These are phyloP conservation scores for Trifolium fragiferum DNA, from an alignment of 306 rosid genomes.

Conservation along the genomic window DNA sequence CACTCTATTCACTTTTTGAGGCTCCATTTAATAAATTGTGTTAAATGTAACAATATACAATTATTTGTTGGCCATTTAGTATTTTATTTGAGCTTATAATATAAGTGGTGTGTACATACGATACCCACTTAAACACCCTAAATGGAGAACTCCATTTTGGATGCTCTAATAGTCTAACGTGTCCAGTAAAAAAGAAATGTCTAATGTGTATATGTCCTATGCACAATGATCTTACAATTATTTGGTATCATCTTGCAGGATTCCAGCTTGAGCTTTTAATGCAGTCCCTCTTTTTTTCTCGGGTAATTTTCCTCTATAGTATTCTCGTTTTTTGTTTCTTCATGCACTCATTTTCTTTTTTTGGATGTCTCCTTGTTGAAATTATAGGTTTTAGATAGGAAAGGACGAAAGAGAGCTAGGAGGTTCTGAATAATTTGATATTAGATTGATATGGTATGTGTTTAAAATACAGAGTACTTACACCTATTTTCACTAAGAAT, in stretches of 20 bases:
- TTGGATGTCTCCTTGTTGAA: conserved; percentile 27
- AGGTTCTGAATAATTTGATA: conserved; percentile 33
- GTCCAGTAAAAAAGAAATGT: background rate
- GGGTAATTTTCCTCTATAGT: conserved; percentile 62
- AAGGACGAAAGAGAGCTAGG: conserved; percentile 29
- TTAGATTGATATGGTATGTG: conserved; percentile 17
- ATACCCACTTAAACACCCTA: background rate
- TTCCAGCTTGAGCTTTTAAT: conserved; percentile 94
- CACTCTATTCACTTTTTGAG: background rate
- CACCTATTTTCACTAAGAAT: conserved; percentile 10
- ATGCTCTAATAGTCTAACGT: background rate
- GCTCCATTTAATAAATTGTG: background rate
- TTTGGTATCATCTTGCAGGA: conserved; percentile 65
- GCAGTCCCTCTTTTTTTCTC: conserved; percentile 92
- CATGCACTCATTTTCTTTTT: conserved; percentile 8
- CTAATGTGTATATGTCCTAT: conserved; percentile 1
- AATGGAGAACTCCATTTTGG: background rate
- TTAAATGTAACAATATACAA: background rate
- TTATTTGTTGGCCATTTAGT: background rate
- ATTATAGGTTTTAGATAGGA: conserved; percentile 25
- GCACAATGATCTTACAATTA: conserved; percentile 42
- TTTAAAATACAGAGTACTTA: conserved; percentile 22
- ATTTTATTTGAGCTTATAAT: background rate
- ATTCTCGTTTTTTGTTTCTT: conserved; percentile 1
- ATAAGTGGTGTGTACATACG: no score